These are phyloP conservation scores for Botrytis squamosa DNA, from an alignment of 2,329 filamentous ascomycete genomes.

Conservation along the genomic window DNA sequence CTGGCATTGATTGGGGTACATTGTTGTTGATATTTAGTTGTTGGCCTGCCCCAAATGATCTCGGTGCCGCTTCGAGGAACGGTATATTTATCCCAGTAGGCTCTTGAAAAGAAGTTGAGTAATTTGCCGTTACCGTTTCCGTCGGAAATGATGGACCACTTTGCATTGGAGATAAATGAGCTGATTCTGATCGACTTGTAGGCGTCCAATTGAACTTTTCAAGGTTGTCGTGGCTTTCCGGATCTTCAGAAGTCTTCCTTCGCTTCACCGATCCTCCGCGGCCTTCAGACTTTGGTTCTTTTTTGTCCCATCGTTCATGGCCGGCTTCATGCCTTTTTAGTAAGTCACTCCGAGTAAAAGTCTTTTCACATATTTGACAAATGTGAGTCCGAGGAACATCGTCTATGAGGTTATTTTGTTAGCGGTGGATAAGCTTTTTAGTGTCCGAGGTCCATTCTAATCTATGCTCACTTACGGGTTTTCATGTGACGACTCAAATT, in stretches of 20 bases:
- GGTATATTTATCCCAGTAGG: neutral
- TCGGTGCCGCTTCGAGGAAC: neutral
- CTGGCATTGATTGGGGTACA: neutral
- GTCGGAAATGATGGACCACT: neutral
- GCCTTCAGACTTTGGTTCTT: conserved; percentile 8
- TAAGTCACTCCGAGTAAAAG: conserved; percentile 33
- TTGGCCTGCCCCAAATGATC: neutral
- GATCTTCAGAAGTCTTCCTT: conserved; percentile 20
- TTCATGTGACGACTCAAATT: conserved; percentile 16
- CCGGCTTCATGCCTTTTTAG: conserved; percentile 32
- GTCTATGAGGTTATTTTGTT: conserved; percentile 21
- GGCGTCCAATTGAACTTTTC: conserved; percentile 7
- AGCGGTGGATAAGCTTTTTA: conserved; percentile 1
- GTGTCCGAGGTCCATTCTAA: neutral
- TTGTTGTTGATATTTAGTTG: neutral
- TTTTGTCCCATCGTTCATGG: conserved; percentile 32
- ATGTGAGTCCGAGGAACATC: conserved; percentile 27
- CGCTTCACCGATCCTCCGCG: conserved; percentile 23
- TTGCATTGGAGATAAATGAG: conserved; percentile 13
- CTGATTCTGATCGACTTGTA: conserved; percentile 1
- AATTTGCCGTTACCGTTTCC: neutral
- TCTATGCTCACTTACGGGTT: conserved; percentile 10
- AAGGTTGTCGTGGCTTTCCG: neutral
- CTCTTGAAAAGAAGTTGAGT: conserved; percentile 4
- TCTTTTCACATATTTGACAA: conserved; percentile 32